Evolutionary conservation across 352 stramenopile genomes (phyloP).

Genomic region (Phytopythium ostracodes): DNA sequence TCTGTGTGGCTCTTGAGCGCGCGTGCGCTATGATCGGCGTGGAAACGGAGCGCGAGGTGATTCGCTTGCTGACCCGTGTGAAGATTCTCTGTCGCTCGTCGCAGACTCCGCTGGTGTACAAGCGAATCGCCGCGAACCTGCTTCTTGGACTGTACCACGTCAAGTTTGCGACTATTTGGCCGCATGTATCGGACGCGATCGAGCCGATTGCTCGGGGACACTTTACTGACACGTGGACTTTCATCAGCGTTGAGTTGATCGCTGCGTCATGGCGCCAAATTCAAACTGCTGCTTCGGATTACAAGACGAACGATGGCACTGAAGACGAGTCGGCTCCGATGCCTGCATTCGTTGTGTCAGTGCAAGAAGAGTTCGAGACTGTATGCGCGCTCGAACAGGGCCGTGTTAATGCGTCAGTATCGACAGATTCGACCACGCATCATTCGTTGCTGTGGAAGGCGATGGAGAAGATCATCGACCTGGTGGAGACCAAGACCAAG

Average conservation of each 20-base stretch:
- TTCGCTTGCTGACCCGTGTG: conserved; percentile 73
- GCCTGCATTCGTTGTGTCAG: background rate
- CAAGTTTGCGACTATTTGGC: conserved; percentile 86
- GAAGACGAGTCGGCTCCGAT: conserved; percentile 8
- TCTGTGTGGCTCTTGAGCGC: conserved; percentile 62
- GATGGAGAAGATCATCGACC: conserved; percentile 64
- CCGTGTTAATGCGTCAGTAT: conserved; percentile 29
- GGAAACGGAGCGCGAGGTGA: conserved; percentile 78
- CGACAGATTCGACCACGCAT: conserved; percentile 70
- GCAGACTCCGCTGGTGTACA: conserved; percentile 77
- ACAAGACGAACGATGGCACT: conserved; percentile 3
- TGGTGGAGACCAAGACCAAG: conserved; percentile 82
- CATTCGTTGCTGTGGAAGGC: conserved; percentile 81
- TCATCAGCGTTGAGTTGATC: conserved; percentile 46
- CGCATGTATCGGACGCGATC: conserved; percentile 70
- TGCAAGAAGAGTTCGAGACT: conserved; percentile 35
- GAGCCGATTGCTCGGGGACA: conserved; percentile 47
- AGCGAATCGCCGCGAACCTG: conserved; percentile 69
- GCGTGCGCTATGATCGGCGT: conserved; percentile 50
- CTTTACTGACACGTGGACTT: conserved; percentile 65
- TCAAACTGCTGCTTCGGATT: background rate
- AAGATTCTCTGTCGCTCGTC: conserved; percentile 70
- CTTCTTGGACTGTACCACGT: conserved; percentile 84
- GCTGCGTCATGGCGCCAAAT: conserved; percentile 36
- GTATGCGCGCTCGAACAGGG: conserved; percentile 59